Evolutionary conservation across 495 filamentous ascomycete genomes (phyloP).

Genomic region (Halenospora varia): DNA sequence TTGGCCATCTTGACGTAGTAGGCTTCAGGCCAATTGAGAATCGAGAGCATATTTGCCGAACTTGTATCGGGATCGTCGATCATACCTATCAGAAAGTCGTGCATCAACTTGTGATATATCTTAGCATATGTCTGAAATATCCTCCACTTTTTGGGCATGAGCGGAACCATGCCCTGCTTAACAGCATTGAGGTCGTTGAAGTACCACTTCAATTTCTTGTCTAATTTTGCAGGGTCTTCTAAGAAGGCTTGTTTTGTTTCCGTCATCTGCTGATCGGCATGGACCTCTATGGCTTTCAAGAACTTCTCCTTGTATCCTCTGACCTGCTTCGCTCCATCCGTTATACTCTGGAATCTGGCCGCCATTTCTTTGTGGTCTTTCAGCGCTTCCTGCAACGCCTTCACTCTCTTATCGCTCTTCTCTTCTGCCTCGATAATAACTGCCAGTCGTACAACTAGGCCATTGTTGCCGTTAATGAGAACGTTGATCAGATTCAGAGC

Average conservation of each 20-base stretch:
- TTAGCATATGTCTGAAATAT: constrained; percentile 85
- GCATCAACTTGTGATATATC: constrained; percentile 92
- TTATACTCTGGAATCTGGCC: constrained; percentile 88
- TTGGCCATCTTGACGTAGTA: constrained; percentile 96
- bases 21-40: constrained; percentile 92
- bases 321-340: constrained; percentile 83
- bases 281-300: constrained; percentile 68
- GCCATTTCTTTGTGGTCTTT: constrained; percentile 93
- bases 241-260: constrained; percentile 70
- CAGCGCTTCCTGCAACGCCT: constrained; percentile 88
- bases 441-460: constrained; percentile 85
- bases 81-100: constrained; percentile 77
- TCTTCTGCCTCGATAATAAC: constrained; percentile 93
- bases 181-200: constrained; percentile 96
- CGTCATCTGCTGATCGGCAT: constrained; percentile 71
- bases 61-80: constrained; percentile 77
- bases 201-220: constrained; percentile 87
- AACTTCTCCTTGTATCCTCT: constrained; percentile 97
- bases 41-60: constrained; percentile 76
- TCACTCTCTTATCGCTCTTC: constrained; percentile 86
- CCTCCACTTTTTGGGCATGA: constrained; percentile 97
- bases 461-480: constrained; percentile 76
- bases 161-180: constrained; percentile 76
- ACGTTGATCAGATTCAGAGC: constrained; percentile 87
- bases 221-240: constrained; percentile 74